A percentile compares a stretch with the other conserved stretches of the same genome.
Evolutionary conservation across 345 rosid species (phyloP).

Genomic region (Corchorus olitorius): DNA sequence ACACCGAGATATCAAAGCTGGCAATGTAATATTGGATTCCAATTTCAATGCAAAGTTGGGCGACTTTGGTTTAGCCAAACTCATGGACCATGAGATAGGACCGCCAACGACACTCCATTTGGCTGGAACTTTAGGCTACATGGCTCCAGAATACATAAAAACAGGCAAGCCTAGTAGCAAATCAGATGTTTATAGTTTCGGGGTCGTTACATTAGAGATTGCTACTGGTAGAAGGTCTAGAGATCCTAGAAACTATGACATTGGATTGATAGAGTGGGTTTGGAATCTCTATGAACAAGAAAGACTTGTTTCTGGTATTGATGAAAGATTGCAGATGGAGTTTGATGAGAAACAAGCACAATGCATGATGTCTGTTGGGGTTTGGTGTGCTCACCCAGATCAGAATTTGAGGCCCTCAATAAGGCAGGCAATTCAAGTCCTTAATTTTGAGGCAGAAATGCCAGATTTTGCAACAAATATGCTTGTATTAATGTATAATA

Average conservation of each 20-base stretch:
- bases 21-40: conserved; percentile 56
- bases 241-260: conserved; percentile 31
- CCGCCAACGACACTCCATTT: conserved; percentile 41
- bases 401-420: conserved; percentile 44
- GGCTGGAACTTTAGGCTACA: conserved; percentile 34
- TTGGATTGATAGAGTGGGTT: conserved; percentile 47
- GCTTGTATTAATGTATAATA: conserved; percentile 49
- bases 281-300: conserved; percentile 50
- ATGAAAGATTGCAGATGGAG: conserved; percentile 24
- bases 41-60: conserved; percentile 52
- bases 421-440: conserved; percentile 41
- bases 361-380: conserved; percentile 44
- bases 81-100: conserved; percentile 32
- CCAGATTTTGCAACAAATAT: conserved; percentile 49
- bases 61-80: conserved; percentile 49
- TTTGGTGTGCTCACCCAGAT: conserved; percentile 64
- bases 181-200: conserved; percentile 57
- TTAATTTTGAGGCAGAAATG: conserved; percentile 45
- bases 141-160: conserved; percentile 30
- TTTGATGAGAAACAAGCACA: conserved; percentile 38
- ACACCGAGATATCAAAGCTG: conserved; percentile 51
- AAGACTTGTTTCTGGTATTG: conserved; percentile 32
- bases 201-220: conserved; percentile 50
- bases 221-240: conserved; percentile 45
- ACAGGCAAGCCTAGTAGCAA: conserved; percentile 32